Conservation (phyloP, 1,284 basidiomycete species). For the Leccinum holopus region DNA sequence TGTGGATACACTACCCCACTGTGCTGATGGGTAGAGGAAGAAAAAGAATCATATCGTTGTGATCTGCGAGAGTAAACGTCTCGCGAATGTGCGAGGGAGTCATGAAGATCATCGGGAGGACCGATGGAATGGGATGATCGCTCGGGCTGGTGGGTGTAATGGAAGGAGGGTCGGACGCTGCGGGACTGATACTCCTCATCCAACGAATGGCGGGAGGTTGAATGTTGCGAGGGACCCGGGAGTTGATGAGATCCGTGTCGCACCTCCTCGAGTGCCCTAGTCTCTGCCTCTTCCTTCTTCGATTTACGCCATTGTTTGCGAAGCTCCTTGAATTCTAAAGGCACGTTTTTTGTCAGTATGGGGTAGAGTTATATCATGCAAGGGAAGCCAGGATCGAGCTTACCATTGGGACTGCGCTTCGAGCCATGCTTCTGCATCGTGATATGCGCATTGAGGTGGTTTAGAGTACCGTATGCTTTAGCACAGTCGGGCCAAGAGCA, state of each 20-base stretch:
- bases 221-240: constrained; percentile 20
- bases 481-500: constrained; percentile 82
- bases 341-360: constrained; percentile 15
- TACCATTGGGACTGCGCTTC: constrained; percentile 82
- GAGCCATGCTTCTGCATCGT: constrained; percentile 89
- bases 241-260: constrained; percentile 21
- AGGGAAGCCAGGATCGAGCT: constrained; percentile 27
- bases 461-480: constrained; percentile 86
- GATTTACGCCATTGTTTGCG: constrained; percentile 93
- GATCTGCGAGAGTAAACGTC: constrained; percentile 28
- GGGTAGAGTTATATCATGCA: neutral
- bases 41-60: constrained; percentile 29
- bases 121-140: constrained; percentile 15
- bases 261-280: constrained; percentile 18
- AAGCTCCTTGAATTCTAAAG: constrained; percentile 93
- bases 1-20: constrained; percentile 16
- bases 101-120: constrained; percentile 22
- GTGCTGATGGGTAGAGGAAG: constrained; percentile 20
- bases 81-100: constrained; percentile 16
- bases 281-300: constrained; percentile 72
- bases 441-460: constrained; percentile 91
- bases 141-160: constrained; percentile 21
- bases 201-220: constrained; percentile 22
- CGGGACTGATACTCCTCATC: constrained; percentile 21
- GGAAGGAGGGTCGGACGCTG: constrained; percentile 14